Evolutionary conservation across 371 early-diverging fungal species (phyloP), one percentile per base, ranked within the genome.

Genomic region (Rhizopus sp.): DNA sequence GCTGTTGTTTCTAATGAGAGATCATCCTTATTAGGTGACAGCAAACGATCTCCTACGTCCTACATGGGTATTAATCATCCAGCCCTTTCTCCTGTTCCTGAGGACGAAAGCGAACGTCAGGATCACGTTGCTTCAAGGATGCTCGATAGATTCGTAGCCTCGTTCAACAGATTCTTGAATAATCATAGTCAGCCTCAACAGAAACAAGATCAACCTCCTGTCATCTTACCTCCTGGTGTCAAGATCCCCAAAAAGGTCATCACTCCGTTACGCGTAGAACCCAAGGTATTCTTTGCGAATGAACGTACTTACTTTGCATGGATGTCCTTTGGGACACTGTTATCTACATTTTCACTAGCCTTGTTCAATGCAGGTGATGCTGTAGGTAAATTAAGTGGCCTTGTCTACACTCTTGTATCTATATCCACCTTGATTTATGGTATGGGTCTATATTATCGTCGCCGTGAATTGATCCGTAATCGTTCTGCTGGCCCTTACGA

Each of bases 261-360:
- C 0, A 81, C 92, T 0, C 90, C 95, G 1, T 86, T 93, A n/a
- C 88, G 98, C 15, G 91, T 99, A 1, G 99, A 99, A 63, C 99
- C 99, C 53, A 99, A 99, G 79, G 98, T 98, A 15, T 99, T 91
- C 76, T 99, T 99, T 82, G 99, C 99, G 50, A 99, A 99, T 68
- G 99, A 99, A 76, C 86, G 99, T 49, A 99, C 99, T 3, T 99
- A 99, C 72, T 81, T 99, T 50, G 89, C 95, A 6, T 92, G 92
- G 92, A 82, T 92, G 67, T 84, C 89, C 64, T 87, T 92, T 72
- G 81, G 89, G 2, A 82, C 87, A 5, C 69, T 91, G 51, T 66
- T 94, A 31, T 87, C 88, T 5, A 89, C 88, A 13, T 77, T 95
- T 13, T 85, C 92, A 9, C 60, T 95, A 46, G 94, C 90, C 0